Base-by-base conservation (phyloP, 148 eudicot species). In the Drosera capensis region DNA sequence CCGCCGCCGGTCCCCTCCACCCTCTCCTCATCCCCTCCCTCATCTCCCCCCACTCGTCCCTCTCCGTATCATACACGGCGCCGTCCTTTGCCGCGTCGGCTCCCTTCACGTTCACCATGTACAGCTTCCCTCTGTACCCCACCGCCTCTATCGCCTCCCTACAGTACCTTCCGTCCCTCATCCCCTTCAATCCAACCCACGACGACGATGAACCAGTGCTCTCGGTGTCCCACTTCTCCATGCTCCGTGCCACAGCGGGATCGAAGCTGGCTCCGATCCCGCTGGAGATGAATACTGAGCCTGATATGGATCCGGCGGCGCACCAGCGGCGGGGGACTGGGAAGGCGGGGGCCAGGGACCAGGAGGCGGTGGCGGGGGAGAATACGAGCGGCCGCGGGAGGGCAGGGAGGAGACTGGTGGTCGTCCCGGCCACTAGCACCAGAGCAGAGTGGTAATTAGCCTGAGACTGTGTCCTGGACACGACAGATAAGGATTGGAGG, bases 1-100 rank as follows among this genome's bases (percentile, higher is more conserved):
- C 52, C 12, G 94, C 94, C 31, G 72, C 94, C 38, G 94, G 94
- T 0, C 96, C 96, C 19, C 62, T 53, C 96, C 96, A 87, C 23
- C 96, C 96, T 1, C 19, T 45, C 2, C 71, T 19, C 94, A 87
- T 87, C 38, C 78, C 81, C 15, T 46, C 78, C 48, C 70, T 64
- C 94, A 87, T 86, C 17, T 79, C 78, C 26, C 1, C 29, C 86
- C 85, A 82, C 38, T 34, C 7, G 24, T 74, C 78, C 0, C 15
- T 47, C 8, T 11, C 45, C 3, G 53, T 41, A 23, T 70, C 59
- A 49, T 82, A 82, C 0, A 76, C 56, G 0, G 57, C 56, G 2
- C 96, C 96, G 17, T 87, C 74, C 18, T 76, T 79, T 0, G 78
- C 70, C 0, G 71, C 66, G 18, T 49, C 53, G n/a, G n/a, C n/a